Evolutionary conservation across 1,139 yeast species (phyloP).

Genomic region (Lodderomyces jiufengensis): DNA sequence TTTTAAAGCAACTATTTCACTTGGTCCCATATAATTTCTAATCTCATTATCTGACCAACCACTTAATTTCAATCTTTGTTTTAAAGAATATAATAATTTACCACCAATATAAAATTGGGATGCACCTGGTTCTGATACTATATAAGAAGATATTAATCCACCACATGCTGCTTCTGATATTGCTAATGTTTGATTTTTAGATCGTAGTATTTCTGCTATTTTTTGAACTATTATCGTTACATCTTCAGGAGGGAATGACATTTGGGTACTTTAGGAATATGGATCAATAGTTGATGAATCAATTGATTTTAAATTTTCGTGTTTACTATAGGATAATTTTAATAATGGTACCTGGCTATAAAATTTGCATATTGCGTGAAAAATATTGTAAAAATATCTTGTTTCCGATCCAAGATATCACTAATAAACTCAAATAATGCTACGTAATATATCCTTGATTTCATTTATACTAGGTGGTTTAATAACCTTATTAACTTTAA

Average conservation of each 20-base stretch:
- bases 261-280: too few species aligned
- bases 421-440: too few species aligned
- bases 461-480: constrained; percentile 7
- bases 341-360: too few species aligned
- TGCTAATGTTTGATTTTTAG: constrained; percentile 61
- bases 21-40: constrained; percentile 72
- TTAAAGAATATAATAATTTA: constrained; percentile 70
- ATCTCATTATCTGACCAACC: constrained; percentile 80
- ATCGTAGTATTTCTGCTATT: constrained; percentile 55
- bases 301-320: too few species aligned
- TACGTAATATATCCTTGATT: constrained; percentile 12
- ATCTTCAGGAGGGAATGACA: constrained; percentile 62
- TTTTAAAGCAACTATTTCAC: constrained; percentile 69
- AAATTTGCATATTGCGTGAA: too few species aligned
- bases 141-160: constrained; percentile 74
- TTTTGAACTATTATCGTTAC: constrained; percentile 46
- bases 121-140: constrained; percentile 83
- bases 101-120: constrained; percentile 82
- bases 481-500: constrained; percentile 4
- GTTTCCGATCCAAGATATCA: too few species aligned
- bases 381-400: too few species aligned
- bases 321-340: too few species aligned
- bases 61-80: constrained; percentile 66
- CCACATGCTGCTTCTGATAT: constrained; percentile 91
- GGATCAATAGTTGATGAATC: too few species aligned